A percentile compares a stretch with the other conserved stretches of the same genome.
Conservation (phyloP, 768 basidiomycete species). For the Hypsizygus marmoreus region DNA sequence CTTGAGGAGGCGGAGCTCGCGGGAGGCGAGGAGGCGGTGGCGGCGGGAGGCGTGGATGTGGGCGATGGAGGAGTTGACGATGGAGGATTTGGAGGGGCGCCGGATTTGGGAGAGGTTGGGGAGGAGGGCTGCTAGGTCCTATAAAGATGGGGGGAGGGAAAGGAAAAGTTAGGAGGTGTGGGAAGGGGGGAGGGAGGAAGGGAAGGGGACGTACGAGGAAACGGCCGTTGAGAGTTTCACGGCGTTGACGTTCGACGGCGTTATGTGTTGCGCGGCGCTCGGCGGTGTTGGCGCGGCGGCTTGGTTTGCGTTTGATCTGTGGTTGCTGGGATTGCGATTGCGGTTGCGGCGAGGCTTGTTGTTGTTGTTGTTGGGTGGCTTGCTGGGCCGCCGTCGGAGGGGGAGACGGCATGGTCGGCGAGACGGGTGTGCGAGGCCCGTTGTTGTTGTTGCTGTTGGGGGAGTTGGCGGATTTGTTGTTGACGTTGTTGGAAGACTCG, state of each 20-base stretch:
- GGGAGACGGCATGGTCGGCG: conserved; percentile 30
- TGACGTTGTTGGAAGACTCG: conserved; percentile 30
- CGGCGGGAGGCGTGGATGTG: conserved; percentile 78
- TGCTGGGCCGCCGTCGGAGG: conserved; percentile 8
- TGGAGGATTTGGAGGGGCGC: conserved; percentile 93
- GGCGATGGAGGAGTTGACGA: conserved; percentile 94
- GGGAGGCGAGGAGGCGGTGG: conserved; percentile 64
- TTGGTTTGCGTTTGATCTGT: conserved; percentile 78
- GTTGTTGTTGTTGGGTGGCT: conserved; percentile 17
- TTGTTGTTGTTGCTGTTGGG: conserved; percentile 32
- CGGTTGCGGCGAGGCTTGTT: conserved; percentile 17
- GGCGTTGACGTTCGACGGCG: conserved; percentile 90
- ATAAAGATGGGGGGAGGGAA: conserved; percentile 11
- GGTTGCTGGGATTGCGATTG: conserved; percentile 18
- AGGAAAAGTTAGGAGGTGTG: conserved; percentile 6
- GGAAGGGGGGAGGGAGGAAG: conserved; percentile 15
- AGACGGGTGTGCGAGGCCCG: conserved; percentile 50
- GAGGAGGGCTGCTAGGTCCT: conserved; percentile 91
- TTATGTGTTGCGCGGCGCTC: conserved; percentile 97
- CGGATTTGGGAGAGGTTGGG: conserved; percentile 90
- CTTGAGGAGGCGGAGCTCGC: conserved; percentile 79
- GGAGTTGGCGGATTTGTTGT: conserved; percentile 41
- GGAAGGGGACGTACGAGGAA: conserved; percentile 67
- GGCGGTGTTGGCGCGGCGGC: conserved; percentile 91
- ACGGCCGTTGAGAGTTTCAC: conserved; percentile 90